Percentiles rank a stretch among this genome's conserved stretches.
These are phyloP conservation scores for Candida gorgasii DNA, from an alignment of 805 yeast genomes.

Conservation along the genomic window DNA sequence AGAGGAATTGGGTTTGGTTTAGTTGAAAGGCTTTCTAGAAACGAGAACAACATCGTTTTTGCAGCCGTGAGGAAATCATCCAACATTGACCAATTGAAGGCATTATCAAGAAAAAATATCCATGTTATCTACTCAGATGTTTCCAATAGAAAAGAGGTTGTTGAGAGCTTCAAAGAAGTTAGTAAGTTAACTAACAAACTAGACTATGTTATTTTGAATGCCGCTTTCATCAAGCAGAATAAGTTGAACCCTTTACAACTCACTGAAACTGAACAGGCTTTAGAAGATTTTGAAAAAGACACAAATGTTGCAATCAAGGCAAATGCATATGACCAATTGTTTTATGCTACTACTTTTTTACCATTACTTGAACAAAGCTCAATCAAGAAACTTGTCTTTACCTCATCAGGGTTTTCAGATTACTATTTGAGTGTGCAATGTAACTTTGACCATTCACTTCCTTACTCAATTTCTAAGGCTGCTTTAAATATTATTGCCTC, in stretches of 20 bases:
- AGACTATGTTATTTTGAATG: slow-evolving; percentile 6
- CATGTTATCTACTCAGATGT: slow-evolving; percentile 1
- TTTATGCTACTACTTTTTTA: slow-evolving; percentile 4
- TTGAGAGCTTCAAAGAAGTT: not conserved
- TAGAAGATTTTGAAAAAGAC: not conserved
- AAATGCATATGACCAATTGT: slow-evolving; percentile 8
- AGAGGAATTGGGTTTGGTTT: slow-evolving; percentile 43
- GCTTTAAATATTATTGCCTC: slow-evolving; percentile 3
- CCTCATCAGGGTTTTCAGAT: not conserved
- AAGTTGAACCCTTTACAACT: not conserved
- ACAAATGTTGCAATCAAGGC: not conserved
- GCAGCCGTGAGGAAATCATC: slow-evolving; percentile 35
- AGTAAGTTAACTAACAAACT: not conserved
- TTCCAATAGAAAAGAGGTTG: not conserved
- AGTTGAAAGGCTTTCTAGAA: slow-evolving; percentile 23
- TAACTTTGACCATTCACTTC: not conserved
- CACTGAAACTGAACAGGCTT: not conserved
- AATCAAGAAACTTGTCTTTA: slow-evolving; percentile 4
- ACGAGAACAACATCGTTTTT: slow-evolving; percentile 34
- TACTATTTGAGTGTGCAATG: not conserved
- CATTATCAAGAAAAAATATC: slow-evolving; percentile 1
- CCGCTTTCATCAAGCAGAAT: not conserved
- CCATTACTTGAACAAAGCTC: slow-evolving; percentile 8
- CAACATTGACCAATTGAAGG: not conserved
- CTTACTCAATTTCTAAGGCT: slow-evolving; percentile 11